Base-by-base conservation (phyloP, 2,329 filamentous ascomycete genomes). In the Penicillium sp. region DNA sequence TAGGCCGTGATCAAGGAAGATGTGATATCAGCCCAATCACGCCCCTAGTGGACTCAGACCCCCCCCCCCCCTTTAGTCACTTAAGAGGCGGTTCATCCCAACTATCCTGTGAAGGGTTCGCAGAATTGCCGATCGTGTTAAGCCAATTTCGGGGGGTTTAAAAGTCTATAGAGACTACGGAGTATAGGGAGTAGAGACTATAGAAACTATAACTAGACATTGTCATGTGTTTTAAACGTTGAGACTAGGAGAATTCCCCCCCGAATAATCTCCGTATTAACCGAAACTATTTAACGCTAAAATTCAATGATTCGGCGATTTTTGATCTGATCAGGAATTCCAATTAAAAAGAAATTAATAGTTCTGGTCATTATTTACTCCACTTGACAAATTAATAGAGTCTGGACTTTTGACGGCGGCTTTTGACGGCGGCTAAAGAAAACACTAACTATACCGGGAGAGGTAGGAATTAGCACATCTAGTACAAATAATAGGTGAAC, bases 11-110 rank as follows among this genome's bases (percentile, higher is more conserved):
- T 41, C 35, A 19, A 43, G 48, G 50, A 40, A 42, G 35, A 57
- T 51, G 54, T 56, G 54, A 52, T 56, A 50, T 50, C 29, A 49
- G 49, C 54, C 49, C 42, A 57, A 57, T 53, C 49, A 46, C 49
- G 29, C 46, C 23, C 23, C 53, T 50, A 43, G 29, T 19, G 49
- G 23, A 40, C 31, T 52, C 25, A 15, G 40, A 23, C 31, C 54
- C 33, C 33, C 31, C 33, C 3, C 31, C 54, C 33, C 33, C 31
- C 33, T 2, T 21, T 35, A 12, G 9, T 41, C n/a, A 33, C 41
- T 19, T 40, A 41, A 13, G 10, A 31, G 29, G 21, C 19, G 38
- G 45, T 41, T 41, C n/a, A 33, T 47, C n/a, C 7, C n/a, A 19
- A 25, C 17, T 47, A 17, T 23, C 6, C 21, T 9, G 6, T 40